Percentiles rank a stretch among this genome's conserved stretches.
Conservation (phyloP, 176 grass and related monocot species). For the Avena eriantha region DNA sequence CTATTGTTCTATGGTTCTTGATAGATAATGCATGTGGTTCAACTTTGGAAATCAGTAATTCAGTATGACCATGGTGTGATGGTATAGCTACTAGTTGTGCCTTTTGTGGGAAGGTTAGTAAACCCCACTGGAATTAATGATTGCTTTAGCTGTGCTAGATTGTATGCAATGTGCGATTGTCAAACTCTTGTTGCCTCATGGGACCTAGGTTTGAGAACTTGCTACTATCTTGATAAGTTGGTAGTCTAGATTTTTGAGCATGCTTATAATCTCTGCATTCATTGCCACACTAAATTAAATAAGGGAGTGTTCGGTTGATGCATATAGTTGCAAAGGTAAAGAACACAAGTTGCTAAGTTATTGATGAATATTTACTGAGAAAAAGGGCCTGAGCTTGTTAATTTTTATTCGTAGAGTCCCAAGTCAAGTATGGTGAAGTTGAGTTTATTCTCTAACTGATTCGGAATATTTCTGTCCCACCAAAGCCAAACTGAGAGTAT, state of each 20-base stretch:
- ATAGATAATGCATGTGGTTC: neutral
- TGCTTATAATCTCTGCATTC: neutral
- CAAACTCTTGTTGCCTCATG: conserved; percentile 18
- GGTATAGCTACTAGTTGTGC: neutral
- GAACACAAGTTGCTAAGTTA: neutral
- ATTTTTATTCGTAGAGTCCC: neutral
- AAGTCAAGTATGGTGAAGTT: neutral
- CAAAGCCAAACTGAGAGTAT: neutral
- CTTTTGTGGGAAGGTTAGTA: neutral
- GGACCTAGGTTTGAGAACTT: neutral
- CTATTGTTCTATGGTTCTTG: neutral
- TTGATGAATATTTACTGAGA: neutral
- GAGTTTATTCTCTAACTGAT: neutral
- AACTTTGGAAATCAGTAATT: neutral
- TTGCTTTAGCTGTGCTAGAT: neutral
- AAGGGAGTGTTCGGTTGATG: neutral
- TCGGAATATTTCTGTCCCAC: neutral
- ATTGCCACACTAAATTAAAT: neutral
- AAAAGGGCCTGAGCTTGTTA: neutral
- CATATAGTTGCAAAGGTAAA: neutral
- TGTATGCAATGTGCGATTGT: neutral
- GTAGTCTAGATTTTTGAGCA: neutral
- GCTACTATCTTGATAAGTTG: neutral
- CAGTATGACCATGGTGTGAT: neutral
- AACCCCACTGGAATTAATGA: neutral